These are phyloP conservation scores for Hyaloperonospora arabidopsidis DNA, from an alignment of 352 stramenopile genomes.

Conservation along the genomic window DNA sequence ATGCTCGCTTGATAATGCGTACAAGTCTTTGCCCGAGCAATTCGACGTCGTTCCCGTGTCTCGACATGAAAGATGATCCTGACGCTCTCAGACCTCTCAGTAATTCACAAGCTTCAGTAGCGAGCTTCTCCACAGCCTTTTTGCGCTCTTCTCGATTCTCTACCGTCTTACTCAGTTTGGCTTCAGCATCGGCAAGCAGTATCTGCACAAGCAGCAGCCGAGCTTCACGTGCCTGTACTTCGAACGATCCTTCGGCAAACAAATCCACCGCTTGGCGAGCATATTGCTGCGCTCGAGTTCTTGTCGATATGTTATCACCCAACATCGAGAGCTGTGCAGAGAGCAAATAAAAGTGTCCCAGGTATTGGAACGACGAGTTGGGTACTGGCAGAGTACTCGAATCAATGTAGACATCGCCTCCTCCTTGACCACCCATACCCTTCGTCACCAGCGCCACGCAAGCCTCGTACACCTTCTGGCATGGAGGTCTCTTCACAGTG, in stretches of 20 bases:
- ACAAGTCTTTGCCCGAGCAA: slow-evolving; percentile 1
- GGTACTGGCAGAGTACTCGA: slow-evolving; percentile 20
- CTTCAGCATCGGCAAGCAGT: slow-evolving; percentile 17
- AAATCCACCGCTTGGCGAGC: slow-evolving; percentile 10
- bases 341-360: slow-evolving; percentile 27
- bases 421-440: slow-evolving; percentile 15
- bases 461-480: slow-evolving; percentile 30
- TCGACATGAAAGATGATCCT: slow-evolving; percentile 8
- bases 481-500: slow-evolving; percentile 21
- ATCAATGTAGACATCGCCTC: slow-evolving; percentile 19
- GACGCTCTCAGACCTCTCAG: slow-evolving; percentile 2
- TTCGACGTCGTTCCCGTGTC: slow-evolving; percentile 11
- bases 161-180: slow-evolving; percentile 12
- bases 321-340: slow-evolving; percentile 20
- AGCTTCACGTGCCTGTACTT: slow-evolving; percentile 14
- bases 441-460: slow-evolving; percentile 29
- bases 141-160: slow-evolving; percentile 14
- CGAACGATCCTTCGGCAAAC: slow-evolving; percentile 16
- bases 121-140: not conserved
- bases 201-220: slow-evolving; percentile 24
- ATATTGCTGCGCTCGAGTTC: slow-evolving; percentile 6
- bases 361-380: slow-evolving; percentile 27
- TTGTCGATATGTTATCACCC: not conserved
- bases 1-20: slow-evolving; percentile 9
- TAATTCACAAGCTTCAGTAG: not conserved